Evolutionary conservation across 176 grass and related monocot genomes (phyloP).

Genomic region (Pontederia crassipes): DNA sequence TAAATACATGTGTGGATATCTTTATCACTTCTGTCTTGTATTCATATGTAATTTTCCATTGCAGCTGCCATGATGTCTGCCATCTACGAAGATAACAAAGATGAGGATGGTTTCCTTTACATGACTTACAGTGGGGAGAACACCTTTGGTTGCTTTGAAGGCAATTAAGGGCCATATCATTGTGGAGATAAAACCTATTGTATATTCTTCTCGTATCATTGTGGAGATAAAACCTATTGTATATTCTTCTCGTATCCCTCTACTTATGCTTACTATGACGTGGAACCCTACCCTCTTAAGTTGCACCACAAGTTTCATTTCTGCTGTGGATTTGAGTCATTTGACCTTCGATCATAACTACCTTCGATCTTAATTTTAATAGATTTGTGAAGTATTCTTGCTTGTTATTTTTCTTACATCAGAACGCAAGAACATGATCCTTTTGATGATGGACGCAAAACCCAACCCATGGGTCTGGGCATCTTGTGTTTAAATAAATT

Average conservation of each 20-base stretch:
- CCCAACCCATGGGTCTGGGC: too few relatives aligned
- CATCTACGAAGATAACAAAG: slow-evolving; percentile 88
- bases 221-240: not conserved
- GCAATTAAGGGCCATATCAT: not conserved
- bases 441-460: too few relatives aligned
- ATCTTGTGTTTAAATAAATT: too few relatives aligned
- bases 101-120: slow-evolving; percentile 92
- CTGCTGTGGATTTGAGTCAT: too few relatives aligned
- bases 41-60: not conserved
- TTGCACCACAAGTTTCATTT: too few relatives aligned
- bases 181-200: not conserved
- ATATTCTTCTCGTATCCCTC: not conserved
- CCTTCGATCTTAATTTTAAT: too few relatives aligned
- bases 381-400: too few relatives aligned
- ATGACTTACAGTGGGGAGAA: slow-evolving; percentile 94
- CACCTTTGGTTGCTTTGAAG: slow-evolving; percentile 60
- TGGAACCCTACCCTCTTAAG: not conserved
- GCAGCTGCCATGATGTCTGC: slow-evolving; percentile 79
- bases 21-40: too few relatives aligned
- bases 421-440: too few relatives aligned
- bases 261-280: not conserved
- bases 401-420: too few relatives aligned
- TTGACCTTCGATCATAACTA: too few relatives aligned
- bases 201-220: not conserved
- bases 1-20: too few relatives aligned